phyloP scores from a whole-genome alignment of 495 filamentous ascomycete species.

The Penicillium tannophilum region DNA sequence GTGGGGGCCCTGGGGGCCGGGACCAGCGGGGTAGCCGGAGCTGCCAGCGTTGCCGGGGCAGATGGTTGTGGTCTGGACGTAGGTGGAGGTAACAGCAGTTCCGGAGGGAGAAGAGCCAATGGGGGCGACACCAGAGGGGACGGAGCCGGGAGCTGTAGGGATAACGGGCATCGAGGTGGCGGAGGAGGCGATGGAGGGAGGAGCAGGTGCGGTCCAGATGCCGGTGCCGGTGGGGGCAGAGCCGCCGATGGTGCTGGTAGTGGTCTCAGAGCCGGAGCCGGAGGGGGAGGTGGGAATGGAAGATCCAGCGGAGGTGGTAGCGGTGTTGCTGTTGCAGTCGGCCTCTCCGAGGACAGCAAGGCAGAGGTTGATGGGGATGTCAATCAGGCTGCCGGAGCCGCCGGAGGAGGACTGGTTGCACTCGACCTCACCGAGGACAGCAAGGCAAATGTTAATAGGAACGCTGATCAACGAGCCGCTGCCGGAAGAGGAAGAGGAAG shows the following conservation, averaged over 20 bases:
- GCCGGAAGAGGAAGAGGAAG: constrained; percentile 17
- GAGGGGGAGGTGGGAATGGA: background rate
- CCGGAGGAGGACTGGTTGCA: constrained; percentile 20
- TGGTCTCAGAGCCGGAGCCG: background rate
- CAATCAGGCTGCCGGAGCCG: constrained; percentile 23
- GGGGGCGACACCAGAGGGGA: background rate
- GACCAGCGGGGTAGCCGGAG: constrained; percentile 2
- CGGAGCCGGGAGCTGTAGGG: background rate
- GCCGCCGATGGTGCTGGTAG: background rate
- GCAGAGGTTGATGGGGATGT: constrained; percentile 34
- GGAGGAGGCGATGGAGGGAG: background rate
- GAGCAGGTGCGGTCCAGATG: background rate
- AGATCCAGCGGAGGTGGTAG: constrained; percentile 3
- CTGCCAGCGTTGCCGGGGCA: background rate
- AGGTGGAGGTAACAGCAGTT: constrained; percentile 4
- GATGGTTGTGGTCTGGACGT: background rate
- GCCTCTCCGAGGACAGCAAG: constrained; percentile 32
- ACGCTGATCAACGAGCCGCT: constrained; percentile 33
- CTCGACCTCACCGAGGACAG: constrained; percentile 29
- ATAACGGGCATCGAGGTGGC: background rate
- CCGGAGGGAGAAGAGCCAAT: background rate
- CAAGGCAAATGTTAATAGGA: constrained; percentile 33
- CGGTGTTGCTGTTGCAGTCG: constrained; percentile 22
- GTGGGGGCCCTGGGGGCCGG: constrained; percentile 3
- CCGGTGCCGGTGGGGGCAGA: background rate